These are phyloP conservation scores for Podila verticillata DNA, from an alignment of 192 early-diverging fungal species.

Conservation along the genomic window DNA sequence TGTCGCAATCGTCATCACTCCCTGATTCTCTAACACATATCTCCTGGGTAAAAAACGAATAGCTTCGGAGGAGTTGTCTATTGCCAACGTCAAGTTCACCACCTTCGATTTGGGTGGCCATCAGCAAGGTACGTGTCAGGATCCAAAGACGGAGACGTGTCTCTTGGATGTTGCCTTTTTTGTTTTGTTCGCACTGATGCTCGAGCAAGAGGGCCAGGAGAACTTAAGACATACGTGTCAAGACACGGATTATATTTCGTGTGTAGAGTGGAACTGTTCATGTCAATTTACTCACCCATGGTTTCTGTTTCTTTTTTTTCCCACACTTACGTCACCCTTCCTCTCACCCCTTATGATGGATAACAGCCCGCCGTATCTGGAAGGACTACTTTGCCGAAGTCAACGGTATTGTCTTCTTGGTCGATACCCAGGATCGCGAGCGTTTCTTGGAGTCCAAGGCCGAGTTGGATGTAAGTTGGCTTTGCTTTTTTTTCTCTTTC, in stretches of 20 bases:
- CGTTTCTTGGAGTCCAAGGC: slow-evolving; percentile 92
- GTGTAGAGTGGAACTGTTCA: too few species aligned
- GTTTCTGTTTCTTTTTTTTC: not conserved
- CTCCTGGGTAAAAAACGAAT: not conserved
- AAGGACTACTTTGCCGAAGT: slow-evolving; percentile 99
- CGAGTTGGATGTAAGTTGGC: slow-evolving; percentile 85
- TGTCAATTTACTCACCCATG: not conserved
- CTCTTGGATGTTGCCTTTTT: not conserved
- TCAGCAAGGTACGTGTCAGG: slow-evolving; percentile 71
- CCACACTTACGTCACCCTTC: slow-evolving; percentile 6
- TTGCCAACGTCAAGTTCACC: slow-evolving; percentile 97
- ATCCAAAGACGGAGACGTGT: not conserved
- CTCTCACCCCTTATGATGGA: not conserved
- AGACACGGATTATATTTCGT: too few species aligned
- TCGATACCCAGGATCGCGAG: slow-evolving; percentile 88
- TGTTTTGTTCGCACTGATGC: not conserved
- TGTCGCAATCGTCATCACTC: not conserved
- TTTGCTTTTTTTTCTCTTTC: not conserved
- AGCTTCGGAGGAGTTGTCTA: slow-evolving; percentile 96
- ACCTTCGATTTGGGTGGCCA: slow-evolving; percentile 99
- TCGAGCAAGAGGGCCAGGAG: not conserved
- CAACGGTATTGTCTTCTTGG: slow-evolving; percentile 97
- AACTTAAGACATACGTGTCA: too few species aligned
- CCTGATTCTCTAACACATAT: not conserved
- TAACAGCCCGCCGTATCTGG: slow-evolving; percentile 94